Evolutionary conservation across 208 protist species (phyloP).

Genomic region (Leishmania mexicana): DNA sequence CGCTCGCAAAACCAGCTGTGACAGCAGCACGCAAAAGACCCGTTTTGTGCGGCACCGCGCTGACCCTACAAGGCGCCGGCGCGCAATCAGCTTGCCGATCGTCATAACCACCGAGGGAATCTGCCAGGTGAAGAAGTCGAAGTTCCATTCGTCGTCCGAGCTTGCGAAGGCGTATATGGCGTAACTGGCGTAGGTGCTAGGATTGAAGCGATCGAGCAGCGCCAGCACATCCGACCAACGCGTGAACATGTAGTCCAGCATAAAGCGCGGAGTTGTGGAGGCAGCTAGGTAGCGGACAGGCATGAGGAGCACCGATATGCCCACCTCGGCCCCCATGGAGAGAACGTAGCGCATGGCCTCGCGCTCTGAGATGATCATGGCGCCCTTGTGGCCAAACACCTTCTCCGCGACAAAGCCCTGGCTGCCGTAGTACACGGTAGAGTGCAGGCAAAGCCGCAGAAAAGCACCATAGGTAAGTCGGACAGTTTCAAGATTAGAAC

Average conservation of each 20-base stretch:
- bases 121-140: conserved; percentile 87
- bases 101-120: conserved; percentile 69
- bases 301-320: conserved; percentile 59
- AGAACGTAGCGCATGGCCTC: conserved; percentile 56
- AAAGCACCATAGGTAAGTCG: conserved; percentile 68
- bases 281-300: conserved; percentile 77
- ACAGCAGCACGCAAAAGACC: conserved; percentile 53
- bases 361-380: conserved; percentile 22
- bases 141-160: conserved; percentile 65
- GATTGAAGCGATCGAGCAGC: conserved; percentile 63
- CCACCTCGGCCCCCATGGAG: conserved; percentile 59
- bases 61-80: conserved; percentile 46
- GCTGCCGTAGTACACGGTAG: conserved; percentile 61
- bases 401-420: conserved; percentile 46
- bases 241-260: conserved; percentile 82
- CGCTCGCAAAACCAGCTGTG: conserved; percentile 69
- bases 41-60: conserved; percentile 61
- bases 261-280: conserved; percentile 74
- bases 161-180: conserved; percentile 72
- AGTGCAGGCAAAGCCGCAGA: conserved; percentile 66
- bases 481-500: conserved; percentile 51
- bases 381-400: conserved; percentile 43
- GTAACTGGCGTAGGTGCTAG: conserved; percentile 64
- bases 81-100: conserved; percentile 61
- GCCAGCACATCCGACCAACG: conserved; percentile 66